phyloP scores from a whole-genome alignment of 306 rosid genomes.

The Prunus campanulata region DNA sequence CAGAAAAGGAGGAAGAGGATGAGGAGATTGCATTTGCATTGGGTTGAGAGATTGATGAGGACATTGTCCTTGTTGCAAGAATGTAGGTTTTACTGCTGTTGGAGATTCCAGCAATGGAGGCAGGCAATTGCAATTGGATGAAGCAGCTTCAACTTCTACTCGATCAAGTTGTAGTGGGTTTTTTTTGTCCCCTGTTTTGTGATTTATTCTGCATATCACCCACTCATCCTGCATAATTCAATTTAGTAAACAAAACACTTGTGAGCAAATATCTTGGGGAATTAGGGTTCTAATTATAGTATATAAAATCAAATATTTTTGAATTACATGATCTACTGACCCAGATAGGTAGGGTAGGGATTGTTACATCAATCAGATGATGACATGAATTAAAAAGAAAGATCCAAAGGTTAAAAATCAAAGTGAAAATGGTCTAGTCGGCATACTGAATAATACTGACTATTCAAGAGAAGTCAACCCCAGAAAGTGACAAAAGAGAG shows the following conservation, averaged over 20 bases:
- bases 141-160: neutral
- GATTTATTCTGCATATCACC: conserved; percentile 82
- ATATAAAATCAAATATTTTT: too few species aligned
- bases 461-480: conserved; percentile 31
- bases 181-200: conserved; percentile 57
- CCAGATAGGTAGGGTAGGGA: too few species aligned
- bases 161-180: conserved; percentile 15
- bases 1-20: too few species aligned
- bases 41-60: conserved; percentile 19
- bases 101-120: conserved; percentile 36
- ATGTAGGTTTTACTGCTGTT: neutral
- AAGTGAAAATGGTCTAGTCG: conserved; percentile 25
- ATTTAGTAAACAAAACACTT: too few species aligned
- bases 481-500: conserved; percentile 30
- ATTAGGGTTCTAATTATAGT: too few species aligned
- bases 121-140: conserved; percentile 13
- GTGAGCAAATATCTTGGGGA: too few species aligned
- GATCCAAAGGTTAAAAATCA: neutral
- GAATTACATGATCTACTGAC: too few species aligned
- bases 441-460: neutral
- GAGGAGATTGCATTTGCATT: conserved; percentile 8
- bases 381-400: too few species aligned
- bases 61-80: conserved; percentile 3
- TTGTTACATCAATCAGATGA: conserved; percentile 3
- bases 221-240: conserved; percentile 62